Conservation (phyloP, 441 rosid genomes). For the California macrophylla region DNA sequence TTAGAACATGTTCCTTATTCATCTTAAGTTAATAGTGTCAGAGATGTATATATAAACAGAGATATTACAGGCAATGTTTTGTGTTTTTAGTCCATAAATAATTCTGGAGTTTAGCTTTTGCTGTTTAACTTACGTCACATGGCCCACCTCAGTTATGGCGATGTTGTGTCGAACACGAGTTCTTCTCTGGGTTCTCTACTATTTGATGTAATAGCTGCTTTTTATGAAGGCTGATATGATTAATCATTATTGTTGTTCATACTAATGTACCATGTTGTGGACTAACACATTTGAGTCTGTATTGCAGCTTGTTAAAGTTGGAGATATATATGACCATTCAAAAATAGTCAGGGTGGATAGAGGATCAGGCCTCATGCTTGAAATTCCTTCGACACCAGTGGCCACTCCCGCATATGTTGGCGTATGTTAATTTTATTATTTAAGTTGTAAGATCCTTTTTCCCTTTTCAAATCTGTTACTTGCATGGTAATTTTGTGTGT, state of each 20-base stretch:
- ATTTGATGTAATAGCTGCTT: neutral
- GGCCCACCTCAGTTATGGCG: neutral
- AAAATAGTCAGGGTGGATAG: slow-evolving; percentile 82
- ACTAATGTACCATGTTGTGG: neutral
- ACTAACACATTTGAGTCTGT: slow-evolving; percentile 14
- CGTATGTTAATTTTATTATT: slow-evolving; percentile 38
- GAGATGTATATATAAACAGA: neutral
- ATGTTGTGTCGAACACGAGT: neutral
- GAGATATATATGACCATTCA: slow-evolving; percentile 72
- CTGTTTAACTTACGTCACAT: neutral
- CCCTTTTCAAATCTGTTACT: slow-evolving; percentile 11
- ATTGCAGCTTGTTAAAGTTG: slow-evolving; percentile 60
- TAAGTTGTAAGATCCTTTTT: slow-evolving; percentile 13
- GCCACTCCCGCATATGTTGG: slow-evolving; percentile 71
- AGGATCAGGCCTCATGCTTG: slow-evolving; percentile 78
- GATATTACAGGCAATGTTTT: neutral
- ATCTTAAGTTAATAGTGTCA: neutral
- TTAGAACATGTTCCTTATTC: neutral
- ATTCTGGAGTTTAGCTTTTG: neutral
- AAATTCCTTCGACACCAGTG: slow-evolving; percentile 60
- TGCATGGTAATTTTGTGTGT: slow-evolving; percentile 19
- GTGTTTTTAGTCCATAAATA: neutral
- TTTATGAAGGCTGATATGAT: neutral
- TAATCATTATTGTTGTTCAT: neutral
- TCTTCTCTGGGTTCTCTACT: slow-evolving; percentile 1